A percentile compares a stretch with the other conserved stretches of the same genome.
Conservation (phyloP, 148 eudicot genomes). For the Linanthus parryae region DNA sequence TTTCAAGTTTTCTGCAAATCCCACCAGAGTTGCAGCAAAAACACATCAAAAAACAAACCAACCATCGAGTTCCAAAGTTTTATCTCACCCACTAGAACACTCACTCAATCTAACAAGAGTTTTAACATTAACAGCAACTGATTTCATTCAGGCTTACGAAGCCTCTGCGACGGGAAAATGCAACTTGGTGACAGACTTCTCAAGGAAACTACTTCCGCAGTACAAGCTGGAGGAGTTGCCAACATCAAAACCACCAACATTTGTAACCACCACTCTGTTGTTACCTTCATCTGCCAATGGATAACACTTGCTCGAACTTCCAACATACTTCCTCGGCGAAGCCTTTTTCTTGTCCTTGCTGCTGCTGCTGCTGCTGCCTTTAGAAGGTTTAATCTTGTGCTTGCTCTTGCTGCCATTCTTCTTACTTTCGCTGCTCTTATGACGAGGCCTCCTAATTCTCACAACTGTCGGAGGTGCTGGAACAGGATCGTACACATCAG, state of each 20-base stretch:
- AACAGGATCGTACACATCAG: slow-evolving; percentile 86
- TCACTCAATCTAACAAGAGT: too few species aligned
- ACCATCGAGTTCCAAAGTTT: too few species aligned
- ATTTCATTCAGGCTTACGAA: too few species aligned
- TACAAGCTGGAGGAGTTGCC: slow-evolving; percentile 39
- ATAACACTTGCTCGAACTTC: slow-evolving; percentile 26
- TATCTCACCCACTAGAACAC: too few species aligned
- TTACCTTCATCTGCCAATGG: slow-evolving; percentile 20
- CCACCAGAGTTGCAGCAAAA: too few species aligned
- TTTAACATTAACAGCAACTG: too few species aligned
- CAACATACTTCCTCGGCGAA: slow-evolving; percentile 31
- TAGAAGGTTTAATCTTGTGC: slow-evolving; percentile 50
- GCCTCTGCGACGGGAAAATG: slow-evolving; percentile 61
- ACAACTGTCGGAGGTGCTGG: slow-evolving; percentile 56
- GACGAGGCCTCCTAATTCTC: slow-evolving; percentile 34
- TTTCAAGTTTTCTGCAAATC: too few species aligned
- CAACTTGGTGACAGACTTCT: slow-evolving; percentile 39
- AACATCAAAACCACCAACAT: slow-evolving; percentile 38
- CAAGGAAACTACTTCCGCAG: slow-evolving; percentile 63
- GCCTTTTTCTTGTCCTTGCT: slow-evolving; percentile 79
- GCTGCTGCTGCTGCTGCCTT: slow-evolving; percentile 50
- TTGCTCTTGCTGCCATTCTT: slow-evolving; percentile 62
- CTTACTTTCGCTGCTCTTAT: slow-evolving; percentile 32
- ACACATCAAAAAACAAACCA: too few species aligned
- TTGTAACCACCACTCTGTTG: slow-evolving; percentile 14